Evolutionary conservation across 2,329 filamentous ascomycete genomes (phyloP), one percentile per base, ranked within the genome.

Genomic region (Aspergillus sp.): DNA sequence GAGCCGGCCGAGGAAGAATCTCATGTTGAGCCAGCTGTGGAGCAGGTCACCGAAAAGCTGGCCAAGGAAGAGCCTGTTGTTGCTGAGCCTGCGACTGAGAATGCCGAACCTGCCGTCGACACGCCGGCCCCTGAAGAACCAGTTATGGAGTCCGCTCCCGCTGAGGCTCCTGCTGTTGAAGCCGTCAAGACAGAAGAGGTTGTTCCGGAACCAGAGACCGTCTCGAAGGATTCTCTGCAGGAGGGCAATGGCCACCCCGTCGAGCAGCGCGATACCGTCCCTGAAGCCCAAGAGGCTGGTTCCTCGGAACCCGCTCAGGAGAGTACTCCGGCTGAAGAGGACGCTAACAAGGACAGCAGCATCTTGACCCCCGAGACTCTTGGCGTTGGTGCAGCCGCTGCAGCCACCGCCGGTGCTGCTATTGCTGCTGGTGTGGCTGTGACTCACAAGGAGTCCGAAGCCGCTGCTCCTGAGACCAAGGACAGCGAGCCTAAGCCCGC

Each of bases 371-470:
- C 62, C 7, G 61, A 60, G 43, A 20, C 59, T n/a, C 43, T 64
- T 37, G 60, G 48, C 22, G 62, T 55, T 32, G 58, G 61, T 44
- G 62, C 54, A 27, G 61, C 59, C 33, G 56, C 55, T 9, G 55
- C 54, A 6, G 53, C 54, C 27, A 54, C 57, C 41, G 57, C 54
- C n/a, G 61, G 57, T 45, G 57, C 55, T 19, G 62, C 53, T 19
- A 47, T 51, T 47, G 52, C 57, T 15, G 55, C 49, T 7, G 61
- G 61, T 42, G 57, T 54, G 5, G 49, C 54, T 12, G 54, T 51
- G 38, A 47, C 57, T 19, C 52, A 64, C 47, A 47, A 58, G 38
- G 48, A 56, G 10, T 35, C 52, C 3, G 52, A 59, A 33, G 30
- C 46, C 30, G 47, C 46, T n/a, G 17, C 47, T 13, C 41, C 44